phyloP scores from a whole-genome alignment of 768 basidiomycete genomes.

The Paxillus involutus region DNA sequence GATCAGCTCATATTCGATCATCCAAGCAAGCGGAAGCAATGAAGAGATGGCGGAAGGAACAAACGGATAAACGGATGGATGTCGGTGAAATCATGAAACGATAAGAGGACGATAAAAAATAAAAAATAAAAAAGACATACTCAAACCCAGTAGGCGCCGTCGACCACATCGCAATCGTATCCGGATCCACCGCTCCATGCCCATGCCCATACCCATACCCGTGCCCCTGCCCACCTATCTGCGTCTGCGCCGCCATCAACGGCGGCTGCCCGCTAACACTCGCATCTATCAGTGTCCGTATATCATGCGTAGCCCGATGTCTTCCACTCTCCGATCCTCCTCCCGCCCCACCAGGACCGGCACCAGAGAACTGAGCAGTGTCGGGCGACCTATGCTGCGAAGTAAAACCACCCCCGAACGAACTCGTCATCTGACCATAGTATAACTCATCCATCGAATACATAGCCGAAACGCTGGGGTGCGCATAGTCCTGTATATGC shows the following conservation, averaged over 20 bases:
- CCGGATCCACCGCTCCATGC: conserved; percentile 32
- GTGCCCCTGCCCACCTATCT: not conserved
- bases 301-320: too few species aligned
- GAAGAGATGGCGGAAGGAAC: too few species aligned
- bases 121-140: conserved; percentile 37
- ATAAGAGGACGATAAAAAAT: too few species aligned
- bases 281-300: not conserved
- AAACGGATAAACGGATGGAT: too few species aligned
- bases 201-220: not conserved
- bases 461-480: not conserved
- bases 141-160: conserved; percentile 58
- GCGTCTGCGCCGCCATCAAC: not conserved
- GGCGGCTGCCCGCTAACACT: not conserved
- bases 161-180: conserved; percentile 64
- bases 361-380: not conserved
- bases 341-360: not conserved
- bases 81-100: too few species aligned
- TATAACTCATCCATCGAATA: conserved; percentile 26
- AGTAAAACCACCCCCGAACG: conserved; percentile 5
- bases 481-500: not conserved
- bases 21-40: not conserved
- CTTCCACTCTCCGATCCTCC: too few species aligned
- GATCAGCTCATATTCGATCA: not conserved
- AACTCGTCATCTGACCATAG: conserved; percentile 13
- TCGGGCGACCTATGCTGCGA: not conserved